Evolutionary conservation across 257 asterid genomes (phyloP).

Genomic region (Fraxinus anomala): DNA sequence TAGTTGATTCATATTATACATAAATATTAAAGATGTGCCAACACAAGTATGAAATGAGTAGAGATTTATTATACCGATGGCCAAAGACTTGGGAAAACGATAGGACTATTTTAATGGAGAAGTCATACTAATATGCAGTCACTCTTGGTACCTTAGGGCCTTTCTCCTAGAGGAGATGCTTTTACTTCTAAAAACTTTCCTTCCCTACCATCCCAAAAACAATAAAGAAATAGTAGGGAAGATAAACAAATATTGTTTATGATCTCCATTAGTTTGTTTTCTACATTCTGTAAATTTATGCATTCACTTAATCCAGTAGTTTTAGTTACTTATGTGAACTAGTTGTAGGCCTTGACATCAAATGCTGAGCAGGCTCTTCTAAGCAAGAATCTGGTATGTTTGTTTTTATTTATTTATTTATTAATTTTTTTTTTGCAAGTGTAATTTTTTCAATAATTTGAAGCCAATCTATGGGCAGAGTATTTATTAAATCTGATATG

Average conservation of each 20-base stretch:
- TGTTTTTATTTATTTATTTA: neutral
- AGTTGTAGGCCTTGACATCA: constrained; percentile 65
- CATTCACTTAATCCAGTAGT: neutral
- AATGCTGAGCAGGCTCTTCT: constrained; percentile 87
- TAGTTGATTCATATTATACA: neutral
- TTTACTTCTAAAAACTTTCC: neutral
- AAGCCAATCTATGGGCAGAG: neutral
- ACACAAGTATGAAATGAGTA: constrained; percentile 11
- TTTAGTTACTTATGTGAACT: constrained; percentile 21
- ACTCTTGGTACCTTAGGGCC: constrained; percentile 10
- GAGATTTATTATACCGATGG: constrained; percentile 5
- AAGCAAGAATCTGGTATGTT: constrained; percentile 81
- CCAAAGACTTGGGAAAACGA: constrained; percentile 5
- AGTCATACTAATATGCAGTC: constrained; percentile 1
- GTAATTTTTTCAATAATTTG: neutral
- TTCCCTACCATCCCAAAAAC: neutral
- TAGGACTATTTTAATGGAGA: constrained; percentile 8
- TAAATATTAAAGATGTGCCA: constrained; percentile 7
- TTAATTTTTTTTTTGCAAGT: neutral
- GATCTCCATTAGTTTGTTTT: constrained; percentile 7
- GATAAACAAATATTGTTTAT: neutral
- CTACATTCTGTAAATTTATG: neutral
- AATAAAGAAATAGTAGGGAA: neutral
- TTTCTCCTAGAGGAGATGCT: constrained; percentile 2
- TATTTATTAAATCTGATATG: constrained; percentile 35